Evolutionary conservation across 2,329 filamentous ascomycete species (phyloP).

Genomic region (Aspergillus sp.): DNA sequence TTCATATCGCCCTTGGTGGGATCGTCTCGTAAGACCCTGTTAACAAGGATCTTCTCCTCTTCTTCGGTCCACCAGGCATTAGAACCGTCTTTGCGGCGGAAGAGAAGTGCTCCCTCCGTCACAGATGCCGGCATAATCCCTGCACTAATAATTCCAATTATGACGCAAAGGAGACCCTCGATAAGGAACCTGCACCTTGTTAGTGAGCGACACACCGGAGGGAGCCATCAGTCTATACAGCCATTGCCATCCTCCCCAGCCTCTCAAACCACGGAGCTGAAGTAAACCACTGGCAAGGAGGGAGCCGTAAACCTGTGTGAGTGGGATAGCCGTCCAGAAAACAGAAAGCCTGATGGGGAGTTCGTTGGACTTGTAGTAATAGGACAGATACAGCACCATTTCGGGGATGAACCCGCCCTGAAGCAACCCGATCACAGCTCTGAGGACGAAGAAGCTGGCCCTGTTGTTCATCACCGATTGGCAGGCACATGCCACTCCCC

Average conservation of each 20-base stretch:
- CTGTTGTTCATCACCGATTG: slow-evolving; percentile 38
- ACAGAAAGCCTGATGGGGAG: slow-evolving; percentile 51
- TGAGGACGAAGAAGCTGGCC: slow-evolving; percentile 5
- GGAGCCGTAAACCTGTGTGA: slow-evolving; percentile 29
- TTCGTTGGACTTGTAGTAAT: slow-evolving; percentile 68
- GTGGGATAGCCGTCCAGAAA: slow-evolving; percentile 62
- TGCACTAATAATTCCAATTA: slow-evolving; percentile 53
- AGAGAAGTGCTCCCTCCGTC: slow-evolving; percentile 32
- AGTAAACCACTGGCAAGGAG: slow-evolving; percentile 33
- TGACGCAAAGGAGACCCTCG: slow-evolving; percentile 46
- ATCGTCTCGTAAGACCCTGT: slow-evolving; percentile 52
- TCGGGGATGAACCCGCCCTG: slow-evolving; percentile 42
- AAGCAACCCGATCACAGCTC: slow-evolving; percentile 5
- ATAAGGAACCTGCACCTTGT: slow-evolving; percentile 44
- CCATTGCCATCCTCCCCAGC: slow-evolving; percentile 44
- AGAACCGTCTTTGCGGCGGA: slow-evolving; percentile 6
- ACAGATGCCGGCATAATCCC: slow-evolving; percentile 54
- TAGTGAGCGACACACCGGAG: background rate
- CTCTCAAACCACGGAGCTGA: slow-evolving; percentile 27
- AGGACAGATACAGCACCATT: slow-evolving; percentile 54
- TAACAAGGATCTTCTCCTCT: slow-evolving; percentile 63
- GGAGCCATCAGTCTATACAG: slow-evolving; percentile 21
- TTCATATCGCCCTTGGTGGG: slow-evolving; percentile 37
- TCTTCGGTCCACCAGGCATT: slow-evolving; percentile 41
- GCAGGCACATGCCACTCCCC: slow-evolving; percentile 20